phyloP scores from a whole-genome alignment of 2,329 filamentous ascomycete species.

The Aureobasidium sp. region DNA sequence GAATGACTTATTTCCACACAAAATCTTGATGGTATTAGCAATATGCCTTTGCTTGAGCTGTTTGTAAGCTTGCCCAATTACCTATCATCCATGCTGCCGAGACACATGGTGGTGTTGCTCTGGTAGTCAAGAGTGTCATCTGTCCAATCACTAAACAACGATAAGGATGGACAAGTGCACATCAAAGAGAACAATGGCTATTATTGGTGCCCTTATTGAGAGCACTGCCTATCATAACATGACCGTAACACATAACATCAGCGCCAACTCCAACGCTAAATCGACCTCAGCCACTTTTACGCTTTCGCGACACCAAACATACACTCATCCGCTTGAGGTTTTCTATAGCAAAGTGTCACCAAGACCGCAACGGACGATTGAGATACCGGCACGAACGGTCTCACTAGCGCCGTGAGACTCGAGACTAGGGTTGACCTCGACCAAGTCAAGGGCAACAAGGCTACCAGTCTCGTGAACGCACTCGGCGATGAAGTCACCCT shows the following conservation, averaged over 20 bases:
- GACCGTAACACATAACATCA: constrained; percentile 10
- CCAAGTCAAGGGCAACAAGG: constrained; percentile 51
- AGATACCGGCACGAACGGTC: constrained; percentile 80
- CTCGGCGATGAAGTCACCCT: constrained; percentile 94
- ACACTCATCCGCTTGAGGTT: background rate
- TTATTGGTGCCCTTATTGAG: background rate
- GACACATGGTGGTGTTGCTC: background rate
- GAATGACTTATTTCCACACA: too few species aligned
- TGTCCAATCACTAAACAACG: background rate
- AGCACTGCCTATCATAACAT: background rate
- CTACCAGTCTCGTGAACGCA: constrained; percentile 51
- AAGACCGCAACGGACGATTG: constrained; percentile 81
- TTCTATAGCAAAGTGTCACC: constrained; percentile 77
- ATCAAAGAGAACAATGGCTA: background rate
- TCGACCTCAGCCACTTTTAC: constrained; percentile 2
- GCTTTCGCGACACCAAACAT: background rate
- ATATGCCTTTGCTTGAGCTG: too few species aligned
- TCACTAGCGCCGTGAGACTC: constrained; percentile 60
- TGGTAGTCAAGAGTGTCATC: too few species aligned
- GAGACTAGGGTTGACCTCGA: constrained; percentile 47
- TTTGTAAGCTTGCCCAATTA: background rate
- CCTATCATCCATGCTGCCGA: background rate
- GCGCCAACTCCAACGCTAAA: constrained; percentile 9
- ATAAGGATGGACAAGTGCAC: background rate
- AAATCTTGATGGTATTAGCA: too few species aligned